phyloP scores from a whole-genome alignment of 345 rosid species.

The Populus alba region DNA sequence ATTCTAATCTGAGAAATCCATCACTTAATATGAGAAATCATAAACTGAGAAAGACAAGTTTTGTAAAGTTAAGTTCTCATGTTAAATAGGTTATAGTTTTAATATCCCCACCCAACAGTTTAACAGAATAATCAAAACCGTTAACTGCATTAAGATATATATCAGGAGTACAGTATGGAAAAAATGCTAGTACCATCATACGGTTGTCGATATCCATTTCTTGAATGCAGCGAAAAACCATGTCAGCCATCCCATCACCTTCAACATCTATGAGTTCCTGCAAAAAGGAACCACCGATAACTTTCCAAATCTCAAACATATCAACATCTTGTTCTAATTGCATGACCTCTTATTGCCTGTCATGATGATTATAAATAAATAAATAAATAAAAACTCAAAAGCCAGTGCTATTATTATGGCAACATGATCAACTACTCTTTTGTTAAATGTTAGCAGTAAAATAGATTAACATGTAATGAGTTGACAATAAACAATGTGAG shows the following conservation, averaged over 20 bases:
- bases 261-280: slow-evolving; percentile 97
- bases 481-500: background rate
- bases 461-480: background rate
- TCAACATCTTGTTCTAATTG: background rate
- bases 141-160: background rate
- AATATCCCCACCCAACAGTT: too few relatives aligned
- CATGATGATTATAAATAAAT: background rate
- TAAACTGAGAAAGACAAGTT: too few relatives aligned
- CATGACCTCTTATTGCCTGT: background rate
- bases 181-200: slow-evolving; percentile 60
- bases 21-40: too few relatives aligned
- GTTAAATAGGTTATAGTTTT: too few relatives aligned
- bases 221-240: slow-evolving; percentile 98
- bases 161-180: background rate
- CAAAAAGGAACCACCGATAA: slow-evolving; percentile 9
- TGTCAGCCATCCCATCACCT: slow-evolving; percentile 99
- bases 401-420: background rate
- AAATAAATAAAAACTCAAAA: background rate
- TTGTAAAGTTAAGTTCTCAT: background rate
- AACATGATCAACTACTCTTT: background rate
- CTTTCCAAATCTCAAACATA: slow-evolving; percentile 3
- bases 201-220: slow-evolving; percentile 99
- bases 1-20: background rate
- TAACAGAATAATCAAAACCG: background rate
- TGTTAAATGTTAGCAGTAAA: background rate